A percentile compares a stretch with the other conserved stretches of the same genome.
Evolutionary conservation across 2,329 filamentous ascomycete genomes (phyloP).

Genomic region (Fusarium lateritium): DNA sequence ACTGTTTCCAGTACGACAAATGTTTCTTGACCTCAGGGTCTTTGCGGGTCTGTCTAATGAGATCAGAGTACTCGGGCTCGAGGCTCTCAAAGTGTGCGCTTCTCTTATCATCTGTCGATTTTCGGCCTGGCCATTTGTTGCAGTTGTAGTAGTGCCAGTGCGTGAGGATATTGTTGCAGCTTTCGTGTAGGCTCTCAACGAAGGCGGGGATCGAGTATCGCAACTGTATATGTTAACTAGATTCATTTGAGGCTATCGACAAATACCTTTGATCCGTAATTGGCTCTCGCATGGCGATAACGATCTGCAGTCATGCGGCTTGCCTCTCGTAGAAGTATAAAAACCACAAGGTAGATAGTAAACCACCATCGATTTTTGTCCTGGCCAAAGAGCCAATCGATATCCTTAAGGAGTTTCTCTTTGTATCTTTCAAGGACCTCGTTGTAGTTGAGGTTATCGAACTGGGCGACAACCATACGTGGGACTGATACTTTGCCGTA

Average conservation of each 20-base stretch:
- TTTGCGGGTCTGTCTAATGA: conserved; percentile 52
- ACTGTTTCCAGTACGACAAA: conserved; percentile 46
- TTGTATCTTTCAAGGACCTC: conserved; percentile 55
- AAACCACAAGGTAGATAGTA: conserved; percentile 57
- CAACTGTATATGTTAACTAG: conserved; percentile 39
- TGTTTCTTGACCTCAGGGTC: conserved; percentile 45
- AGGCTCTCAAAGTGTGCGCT: conserved; percentile 52
- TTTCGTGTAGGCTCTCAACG: conserved; percentile 61
- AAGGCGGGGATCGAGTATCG: conserved; percentile 58
- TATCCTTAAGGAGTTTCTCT: conserved; percentile 52
- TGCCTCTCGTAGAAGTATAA: conserved; percentile 61
- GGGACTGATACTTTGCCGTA: conserved; percentile 58
- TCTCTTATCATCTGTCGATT: conserved; percentile 48
- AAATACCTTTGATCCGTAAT: conserved; percentile 49
- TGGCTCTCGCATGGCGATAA: conserved; percentile 59
- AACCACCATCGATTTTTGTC: conserved; percentile 53
- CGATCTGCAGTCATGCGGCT: conserved; percentile 59
- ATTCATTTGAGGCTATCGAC: not conserved
- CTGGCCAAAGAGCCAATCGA: conserved; percentile 55
- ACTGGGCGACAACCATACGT: conserved; percentile 62
- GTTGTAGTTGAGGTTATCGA: conserved; percentile 59
- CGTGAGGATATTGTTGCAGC: conserved; percentile 62
- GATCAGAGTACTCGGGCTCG: conserved; percentile 50
- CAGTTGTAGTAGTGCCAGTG: conserved; percentile 68
- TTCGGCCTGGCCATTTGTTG: conserved; percentile 45